These are phyloP conservation scores for Lithohypha guttulata DNA, from an alignment of 2,329 filamentous ascomycete species.

Conservation along the genomic window DNA sequence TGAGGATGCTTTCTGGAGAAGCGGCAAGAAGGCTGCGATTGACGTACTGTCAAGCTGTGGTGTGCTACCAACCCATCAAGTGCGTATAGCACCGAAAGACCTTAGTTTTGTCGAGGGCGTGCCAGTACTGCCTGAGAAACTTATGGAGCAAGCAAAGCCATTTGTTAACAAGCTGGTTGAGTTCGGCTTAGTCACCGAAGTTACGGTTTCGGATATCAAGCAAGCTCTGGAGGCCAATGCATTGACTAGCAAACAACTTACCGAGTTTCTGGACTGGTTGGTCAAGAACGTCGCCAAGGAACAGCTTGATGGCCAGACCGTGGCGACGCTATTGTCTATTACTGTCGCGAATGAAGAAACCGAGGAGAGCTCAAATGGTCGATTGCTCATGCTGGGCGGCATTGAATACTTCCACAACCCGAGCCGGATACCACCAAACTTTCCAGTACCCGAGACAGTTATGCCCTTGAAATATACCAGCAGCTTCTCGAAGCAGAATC, in stretches of 20 bases:
- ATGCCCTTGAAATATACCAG: slow-evolving; percentile 78
- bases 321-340: slow-evolving; percentile 63
- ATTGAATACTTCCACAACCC: slow-evolving; percentile 66
- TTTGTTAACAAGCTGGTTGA: slow-evolving; percentile 75
- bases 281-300: slow-evolving; percentile 59
- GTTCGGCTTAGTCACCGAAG: slow-evolving; percentile 75
- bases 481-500: slow-evolving; percentile 51
- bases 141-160: slow-evolving; percentile 54
- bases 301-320: slow-evolving; percentile 59
- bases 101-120: slow-evolving; percentile 78
- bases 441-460: slow-evolving; percentile 71
- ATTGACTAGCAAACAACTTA: slow-evolving; percentile 64
- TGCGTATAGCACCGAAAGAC: slow-evolving; percentile 63
- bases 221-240: slow-evolving; percentile 73
- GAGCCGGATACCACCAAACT: slow-evolving; percentile 66
- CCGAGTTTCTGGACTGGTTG: slow-evolving; percentile 76
- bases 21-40: slow-evolving; percentile 68
- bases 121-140: slow-evolving; percentile 67
- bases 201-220: slow-evolving; percentile 78
- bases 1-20: slow-evolving; percentile 93
- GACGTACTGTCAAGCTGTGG: slow-evolving; percentile 83
- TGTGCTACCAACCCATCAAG: slow-evolving; percentile 70
- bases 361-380: slow-evolving; percentile 48
- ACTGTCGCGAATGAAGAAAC: slow-evolving; percentile 49
- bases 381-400: slow-evolving; percentile 64